Evolutionary conservation across 805 yeast species (phyloP).

Genomic region (Spathaspora girioi): DNA sequence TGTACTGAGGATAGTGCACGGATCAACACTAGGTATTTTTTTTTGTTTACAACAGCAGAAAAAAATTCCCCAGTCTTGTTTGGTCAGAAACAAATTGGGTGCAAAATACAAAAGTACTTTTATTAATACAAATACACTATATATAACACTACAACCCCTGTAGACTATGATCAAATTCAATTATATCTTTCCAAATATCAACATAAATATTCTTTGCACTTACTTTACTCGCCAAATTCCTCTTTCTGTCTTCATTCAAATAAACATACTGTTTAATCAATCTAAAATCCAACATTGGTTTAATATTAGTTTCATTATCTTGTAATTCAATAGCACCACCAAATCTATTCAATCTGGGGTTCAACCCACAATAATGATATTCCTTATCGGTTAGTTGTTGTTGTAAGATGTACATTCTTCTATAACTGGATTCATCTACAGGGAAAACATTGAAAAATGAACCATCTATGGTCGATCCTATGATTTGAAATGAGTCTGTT

Average conservation of each 20-base stretch:
- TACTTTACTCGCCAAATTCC: conserved; percentile 50
- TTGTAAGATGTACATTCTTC: conserved; percentile 80
- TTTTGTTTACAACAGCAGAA: neutral
- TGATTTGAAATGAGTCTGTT: conserved; percentile 46
- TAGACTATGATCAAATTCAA: conserved; percentile 47
- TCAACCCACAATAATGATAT: conserved; percentile 70
- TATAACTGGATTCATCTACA: conserved; percentile 66
- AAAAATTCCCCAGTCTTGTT: neutral
- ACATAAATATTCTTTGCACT: conserved; percentile 51
- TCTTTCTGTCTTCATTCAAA: conserved; percentile 56
- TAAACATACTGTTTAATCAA: conserved; percentile 51
- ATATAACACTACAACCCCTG: conserved; percentile 1
- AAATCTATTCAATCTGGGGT: conserved; percentile 66
- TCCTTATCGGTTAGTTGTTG: conserved; percentile 83
- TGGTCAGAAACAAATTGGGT: neutral
- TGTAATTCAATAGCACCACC: conserved; percentile 31
- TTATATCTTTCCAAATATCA: conserved; percentile 67
- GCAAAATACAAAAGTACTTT: neutral
- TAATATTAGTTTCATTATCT: conserved; percentile 37
- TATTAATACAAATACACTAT: neutral
- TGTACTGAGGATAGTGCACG: no score
- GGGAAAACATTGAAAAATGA: conserved; percentile 73
- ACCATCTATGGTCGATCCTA: conserved; percentile 81
- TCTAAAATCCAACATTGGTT: conserved; percentile 65
- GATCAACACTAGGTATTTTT: neutral